Evolutionary conservation across 768 basidiomycete genomes (phyloP).

Genomic region (Wakefieldia striispora): DNA sequence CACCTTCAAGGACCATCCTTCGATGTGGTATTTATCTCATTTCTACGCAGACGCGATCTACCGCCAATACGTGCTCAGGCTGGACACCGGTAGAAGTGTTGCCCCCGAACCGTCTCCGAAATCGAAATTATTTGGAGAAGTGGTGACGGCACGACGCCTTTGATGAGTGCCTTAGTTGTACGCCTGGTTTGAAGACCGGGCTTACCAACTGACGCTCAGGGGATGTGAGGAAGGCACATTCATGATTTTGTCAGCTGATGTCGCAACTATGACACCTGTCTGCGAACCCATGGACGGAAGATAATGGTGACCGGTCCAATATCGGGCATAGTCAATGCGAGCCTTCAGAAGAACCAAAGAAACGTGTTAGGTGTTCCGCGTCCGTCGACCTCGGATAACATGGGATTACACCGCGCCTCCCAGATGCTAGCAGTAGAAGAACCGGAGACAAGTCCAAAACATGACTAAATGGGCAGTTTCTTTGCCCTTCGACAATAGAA

Average conservation of each 20-base stretch:
- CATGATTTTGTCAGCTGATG: background rate
- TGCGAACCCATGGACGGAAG: background rate
- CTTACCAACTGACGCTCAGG: slow-evolving; percentile 5
- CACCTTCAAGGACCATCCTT: background rate
- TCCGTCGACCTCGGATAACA: slow-evolving; percentile 7
- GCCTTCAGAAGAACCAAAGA: background rate
- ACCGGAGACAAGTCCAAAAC: background rate
- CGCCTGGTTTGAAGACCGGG: slow-evolving; percentile 21
- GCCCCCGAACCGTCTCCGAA: background rate
- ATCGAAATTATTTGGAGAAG: slow-evolving; percentile 1
- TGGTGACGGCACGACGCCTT: background rate
- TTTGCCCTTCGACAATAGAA: background rate
- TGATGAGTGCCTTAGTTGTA: slow-evolving; percentile 14
- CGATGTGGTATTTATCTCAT: slow-evolving; percentile 25
- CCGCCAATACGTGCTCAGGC: background rate
- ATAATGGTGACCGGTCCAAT: slow-evolving; percentile 1
- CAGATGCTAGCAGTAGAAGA: background rate
- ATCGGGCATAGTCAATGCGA: background rate
- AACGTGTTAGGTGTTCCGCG: background rate
- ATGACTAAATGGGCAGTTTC: background rate
- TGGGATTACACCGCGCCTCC: background rate
- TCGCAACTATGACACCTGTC: slow-evolving; percentile 1
- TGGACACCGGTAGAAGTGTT: slow-evolving; percentile 4
- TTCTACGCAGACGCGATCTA: background rate
- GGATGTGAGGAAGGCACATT: background rate